Evolutionary conservation across 306 rosid genomes (phyloP).

Genomic region (Cucurbita argyrosperma): DNA sequence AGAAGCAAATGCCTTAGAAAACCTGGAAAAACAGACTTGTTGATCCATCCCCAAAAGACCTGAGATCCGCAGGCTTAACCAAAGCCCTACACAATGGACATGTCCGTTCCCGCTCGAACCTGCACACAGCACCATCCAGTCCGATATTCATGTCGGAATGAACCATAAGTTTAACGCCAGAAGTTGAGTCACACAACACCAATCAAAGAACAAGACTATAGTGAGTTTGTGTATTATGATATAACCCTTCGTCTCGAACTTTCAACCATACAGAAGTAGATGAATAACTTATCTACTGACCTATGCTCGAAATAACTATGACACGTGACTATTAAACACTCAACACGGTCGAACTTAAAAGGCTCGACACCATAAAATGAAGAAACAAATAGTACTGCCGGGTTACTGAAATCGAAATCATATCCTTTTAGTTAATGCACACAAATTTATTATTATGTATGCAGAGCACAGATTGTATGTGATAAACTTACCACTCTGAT

Average conservation of each 20-base stretch:
- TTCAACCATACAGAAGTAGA: too few species aligned
- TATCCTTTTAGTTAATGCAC: neutral
- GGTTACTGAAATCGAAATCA: neutral
- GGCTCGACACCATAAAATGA: neutral
- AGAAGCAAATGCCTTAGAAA: constrained; percentile 39
- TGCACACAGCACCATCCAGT: constrained; percentile 13
- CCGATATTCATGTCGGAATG: neutral
- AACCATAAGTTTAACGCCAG: neutral
- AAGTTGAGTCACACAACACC: neutral
- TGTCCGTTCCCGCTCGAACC: constrained; percentile 98
- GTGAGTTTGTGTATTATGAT: too few species aligned
- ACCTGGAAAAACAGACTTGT: constrained; percentile 83
- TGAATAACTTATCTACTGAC: too few species aligned
- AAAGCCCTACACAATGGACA: constrained; percentile 95
- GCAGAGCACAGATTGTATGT: neutral
- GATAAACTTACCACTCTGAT: constrained; percentile 70
- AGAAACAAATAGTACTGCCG: neutral
- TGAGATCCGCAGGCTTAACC: constrained; percentile 89
- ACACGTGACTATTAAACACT: too few species aligned
- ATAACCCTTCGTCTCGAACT: too few species aligned
- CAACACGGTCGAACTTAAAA: neutral
- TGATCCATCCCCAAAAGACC: constrained; percentile 94
- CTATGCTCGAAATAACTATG: too few species aligned
- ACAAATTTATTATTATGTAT: neutral
- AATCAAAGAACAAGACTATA: too few species aligned